Conservation (phyloP, 2,329 filamentous ascomycete species). For the Tolypocladium album region DNA sequence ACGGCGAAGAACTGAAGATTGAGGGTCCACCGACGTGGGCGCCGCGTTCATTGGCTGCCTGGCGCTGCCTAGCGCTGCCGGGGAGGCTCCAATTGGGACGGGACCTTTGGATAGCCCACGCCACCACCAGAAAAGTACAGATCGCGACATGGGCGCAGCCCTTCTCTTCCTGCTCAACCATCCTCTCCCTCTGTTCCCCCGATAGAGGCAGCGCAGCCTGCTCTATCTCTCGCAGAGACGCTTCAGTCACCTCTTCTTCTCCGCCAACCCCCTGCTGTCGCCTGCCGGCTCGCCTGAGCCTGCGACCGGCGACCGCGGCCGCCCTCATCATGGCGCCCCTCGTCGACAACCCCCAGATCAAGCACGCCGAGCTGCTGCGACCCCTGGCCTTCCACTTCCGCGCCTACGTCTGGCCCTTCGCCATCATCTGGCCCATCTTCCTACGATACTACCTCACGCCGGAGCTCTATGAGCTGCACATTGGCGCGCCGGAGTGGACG, state of each 20-base stretch:
- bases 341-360: conserved; percentile 85
- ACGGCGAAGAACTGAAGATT: not conserved
- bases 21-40: not conserved
- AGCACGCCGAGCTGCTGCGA: conserved; percentile 77
- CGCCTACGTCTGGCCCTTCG: conserved; percentile 87
- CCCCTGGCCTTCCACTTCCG: conserved; percentile 74
- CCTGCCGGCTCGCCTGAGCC: not conserved
- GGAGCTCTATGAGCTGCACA: conserved; percentile 81
- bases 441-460: conserved; percentile 75
- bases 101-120: not conserved
- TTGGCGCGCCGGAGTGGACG: conserved; percentile 93
- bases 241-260: not conserved
- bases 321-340: conserved; percentile 57
- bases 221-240: not conserved
- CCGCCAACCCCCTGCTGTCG: not conserved
- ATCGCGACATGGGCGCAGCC: not conserved
- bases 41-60: not conserved
- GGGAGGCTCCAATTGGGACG: not conserved
- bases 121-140: not conserved
- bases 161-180: not conserved
- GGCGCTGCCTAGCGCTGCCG: not conserved
- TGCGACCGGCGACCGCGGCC: not conserved
- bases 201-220: not conserved
- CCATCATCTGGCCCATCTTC: conserved; percentile 85
- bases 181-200: not conserved